Evolutionary conservation across 768 basidiomycete genomes (phyloP).

Genomic region (Kwoniella botswanensis): DNA sequence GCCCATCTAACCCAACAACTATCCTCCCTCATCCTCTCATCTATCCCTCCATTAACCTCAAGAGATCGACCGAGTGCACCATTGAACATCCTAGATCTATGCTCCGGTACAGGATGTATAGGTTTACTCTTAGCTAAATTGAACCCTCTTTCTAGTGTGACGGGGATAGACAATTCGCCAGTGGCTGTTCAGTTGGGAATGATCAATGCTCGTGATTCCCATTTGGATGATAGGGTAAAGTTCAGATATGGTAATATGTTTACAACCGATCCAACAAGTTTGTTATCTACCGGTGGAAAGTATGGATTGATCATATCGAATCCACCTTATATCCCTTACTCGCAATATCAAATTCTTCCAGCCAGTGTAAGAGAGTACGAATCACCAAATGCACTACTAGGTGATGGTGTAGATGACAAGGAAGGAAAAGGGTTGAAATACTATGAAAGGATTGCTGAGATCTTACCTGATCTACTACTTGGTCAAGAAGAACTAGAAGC

Average conservation of each 20-base stretch:
- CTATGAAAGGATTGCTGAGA: conserved; percentile 72
- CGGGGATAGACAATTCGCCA: conserved; percentile 41
- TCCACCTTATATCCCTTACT: conserved; percentile 70
- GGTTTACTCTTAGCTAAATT: conserved; percentile 76
- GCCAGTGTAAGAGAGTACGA: conserved; percentile 77
- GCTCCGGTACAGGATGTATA: conserved; percentile 92
- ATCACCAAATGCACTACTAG: conserved; percentile 79
- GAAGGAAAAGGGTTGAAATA: conserved; percentile 66
- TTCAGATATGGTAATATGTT: conserved; percentile 25
- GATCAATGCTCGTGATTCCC: conserved; percentile 11
- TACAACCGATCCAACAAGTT: neutral
- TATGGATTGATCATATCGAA: conserved; percentile 44
- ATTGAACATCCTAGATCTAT: conserved; percentile 76
- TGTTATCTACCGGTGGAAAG: conserved; percentile 43
- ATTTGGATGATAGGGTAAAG: conserved; percentile 9
- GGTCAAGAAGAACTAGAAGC: conserved; percentile 9
- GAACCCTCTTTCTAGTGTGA: conserved; percentile 2
- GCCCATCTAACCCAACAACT: conserved; percentile 40
- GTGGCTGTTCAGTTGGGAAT: conserved; percentile 30
- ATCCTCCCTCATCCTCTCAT: conserved; percentile 71
- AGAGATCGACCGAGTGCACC: conserved; percentile 55
- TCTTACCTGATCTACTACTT: conserved; percentile 65
- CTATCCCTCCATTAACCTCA: conserved; percentile 24
- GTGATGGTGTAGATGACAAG: conserved; percentile 62
- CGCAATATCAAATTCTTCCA: conserved; percentile 69